phyloP scores from a whole-genome alignment of 257 asterid genomes.

The Nicotiana obtusifolia region DNA sequence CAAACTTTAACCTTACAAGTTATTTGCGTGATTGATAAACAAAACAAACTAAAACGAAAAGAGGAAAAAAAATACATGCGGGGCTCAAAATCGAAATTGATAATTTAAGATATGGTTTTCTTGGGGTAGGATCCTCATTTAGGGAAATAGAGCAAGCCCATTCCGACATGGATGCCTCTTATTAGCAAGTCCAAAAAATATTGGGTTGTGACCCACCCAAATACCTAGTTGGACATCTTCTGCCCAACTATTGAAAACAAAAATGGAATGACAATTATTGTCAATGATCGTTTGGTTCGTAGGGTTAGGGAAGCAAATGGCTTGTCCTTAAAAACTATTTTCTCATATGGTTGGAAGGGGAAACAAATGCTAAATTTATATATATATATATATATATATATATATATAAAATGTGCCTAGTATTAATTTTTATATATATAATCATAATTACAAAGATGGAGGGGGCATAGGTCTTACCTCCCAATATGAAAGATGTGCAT shows the following conservation, averaged over 20 bases:
- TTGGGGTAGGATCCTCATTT: too few species aligned
- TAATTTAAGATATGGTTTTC: background rate
- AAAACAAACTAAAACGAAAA: too few species aligned
- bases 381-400: too few species aligned
- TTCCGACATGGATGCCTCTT: background rate
- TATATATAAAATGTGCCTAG: too few species aligned
- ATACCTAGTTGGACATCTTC: background rate
- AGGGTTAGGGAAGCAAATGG: background rate
- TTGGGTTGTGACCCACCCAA: background rate
- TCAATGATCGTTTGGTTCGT: too few species aligned
- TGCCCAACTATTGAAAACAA: background rate
- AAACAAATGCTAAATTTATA: background rate
- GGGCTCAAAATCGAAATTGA: background rate
- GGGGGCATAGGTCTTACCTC: too few species aligned
- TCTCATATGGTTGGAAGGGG: background rate
- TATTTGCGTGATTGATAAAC: background rate
- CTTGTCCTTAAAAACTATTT: background rate
- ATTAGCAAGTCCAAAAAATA: background rate
- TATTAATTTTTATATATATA: too few species aligned
- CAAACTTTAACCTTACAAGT: too few species aligned
- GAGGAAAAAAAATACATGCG: background rate
- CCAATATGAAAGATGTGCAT: too few species aligned
- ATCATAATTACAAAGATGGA: too few species aligned
- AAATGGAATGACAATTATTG: too few species aligned
- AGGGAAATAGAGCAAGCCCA: background rate